Base-by-base conservation (phyloP, 306 rosid genomes). In the Senna tora region DNA sequence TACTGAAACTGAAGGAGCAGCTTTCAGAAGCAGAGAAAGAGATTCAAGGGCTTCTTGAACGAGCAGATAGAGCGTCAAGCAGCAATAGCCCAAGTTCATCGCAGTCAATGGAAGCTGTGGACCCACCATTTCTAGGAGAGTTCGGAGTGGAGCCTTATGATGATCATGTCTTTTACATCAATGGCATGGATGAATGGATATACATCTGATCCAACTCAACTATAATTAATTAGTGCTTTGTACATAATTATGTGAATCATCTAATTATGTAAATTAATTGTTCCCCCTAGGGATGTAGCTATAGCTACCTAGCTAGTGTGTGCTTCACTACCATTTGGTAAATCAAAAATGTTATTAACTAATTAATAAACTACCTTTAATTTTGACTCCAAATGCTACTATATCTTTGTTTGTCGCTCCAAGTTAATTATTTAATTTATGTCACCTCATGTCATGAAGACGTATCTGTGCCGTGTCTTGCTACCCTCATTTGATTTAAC, bases 21-120 rank as follows among this genome's bases (percentile, higher is more conserved):
- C 85, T 95, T 2, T 69, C 45, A 0, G 85, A 82, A 32, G 89
- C 96, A 0, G 88, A 88, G 83, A 88, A 77, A 39, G 90, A 88
- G 78, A 89, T 84, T 45, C 87, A 81, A 14, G 65, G 85, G 70
- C 75, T 86, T 13, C 58, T 71, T 1, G 90, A 87, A 54, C 82
- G 74, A 0, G 72, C 7, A 7, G 86, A 85, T 3, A 43, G 76
- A 1, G 87, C 67, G 6, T 71, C 87, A 2, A 91, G 82, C 67
- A 91, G 85, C 60, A 83, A 86, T 61, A 94, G 93, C 17, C 76
- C 90, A 0, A 86, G 85, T 53, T 84, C 93, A 0, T 84, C 96
- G 8, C 84, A 79, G 0, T 86, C 97, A 1, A 63, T 86, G 80
- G 96, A 89, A 25, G 80, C 75, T 0, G 22, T 74, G 72, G 81